phyloP scores from a whole-genome alignment of 805 yeast genomes.

The Cyberlindnera samutprakarnensis region DNA sequence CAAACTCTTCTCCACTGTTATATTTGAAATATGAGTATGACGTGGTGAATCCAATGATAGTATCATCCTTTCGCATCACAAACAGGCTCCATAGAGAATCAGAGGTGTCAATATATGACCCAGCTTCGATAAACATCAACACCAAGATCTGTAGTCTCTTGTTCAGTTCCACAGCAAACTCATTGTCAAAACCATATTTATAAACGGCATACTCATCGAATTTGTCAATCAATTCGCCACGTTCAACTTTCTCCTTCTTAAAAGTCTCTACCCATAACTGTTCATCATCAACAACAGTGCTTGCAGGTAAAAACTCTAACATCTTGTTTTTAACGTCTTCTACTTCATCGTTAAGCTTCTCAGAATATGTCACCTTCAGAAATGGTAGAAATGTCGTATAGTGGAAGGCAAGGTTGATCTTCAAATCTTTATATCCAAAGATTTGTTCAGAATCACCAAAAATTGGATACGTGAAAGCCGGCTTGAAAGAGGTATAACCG shows the following conservation, averaged over 20 bases:
- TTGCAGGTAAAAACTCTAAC: slow-evolving; percentile 52
- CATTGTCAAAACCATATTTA: slow-evolving; percentile 30
- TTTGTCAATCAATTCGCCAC: slow-evolving; percentile 23
- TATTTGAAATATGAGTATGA: slow-evolving; percentile 81
- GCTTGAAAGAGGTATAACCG: slow-evolving; percentile 60
- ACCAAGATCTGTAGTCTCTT: slow-evolving; percentile 72
- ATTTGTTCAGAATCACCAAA: slow-evolving; percentile 88
- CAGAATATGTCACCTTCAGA: slow-evolving; percentile 48
- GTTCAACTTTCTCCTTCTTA: slow-evolving; percentile 39
- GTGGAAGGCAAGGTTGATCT: slow-evolving; percentile 65
- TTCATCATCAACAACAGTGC: slow-evolving; percentile 57
- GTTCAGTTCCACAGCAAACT: slow-evolving; percentile 45
- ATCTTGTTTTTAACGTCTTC: slow-evolving; percentile 54
- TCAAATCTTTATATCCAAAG: slow-evolving; percentile 71
- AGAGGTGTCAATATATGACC: slow-evolving; percentile 69
- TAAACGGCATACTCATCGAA: slow-evolving; percentile 43
- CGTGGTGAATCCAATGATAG: slow-evolving; percentile 73
- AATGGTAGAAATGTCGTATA: slow-evolving; percentile 68
- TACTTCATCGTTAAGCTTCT: slow-evolving; percentile 45
- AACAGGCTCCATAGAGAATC: slow-evolving; percentile 82
- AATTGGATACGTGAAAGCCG: slow-evolving; percentile 84
- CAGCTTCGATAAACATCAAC: slow-evolving; percentile 86
- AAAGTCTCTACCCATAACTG: slow-evolving; percentile 54
- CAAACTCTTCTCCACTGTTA: slow-evolving; percentile 46
- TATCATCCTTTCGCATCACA: slow-evolving; percentile 32